These are phyloP conservation scores for Vigna nakashimae DNA, from an alignment of 306 rosid genomes.

Conservation along the genomic window DNA sequence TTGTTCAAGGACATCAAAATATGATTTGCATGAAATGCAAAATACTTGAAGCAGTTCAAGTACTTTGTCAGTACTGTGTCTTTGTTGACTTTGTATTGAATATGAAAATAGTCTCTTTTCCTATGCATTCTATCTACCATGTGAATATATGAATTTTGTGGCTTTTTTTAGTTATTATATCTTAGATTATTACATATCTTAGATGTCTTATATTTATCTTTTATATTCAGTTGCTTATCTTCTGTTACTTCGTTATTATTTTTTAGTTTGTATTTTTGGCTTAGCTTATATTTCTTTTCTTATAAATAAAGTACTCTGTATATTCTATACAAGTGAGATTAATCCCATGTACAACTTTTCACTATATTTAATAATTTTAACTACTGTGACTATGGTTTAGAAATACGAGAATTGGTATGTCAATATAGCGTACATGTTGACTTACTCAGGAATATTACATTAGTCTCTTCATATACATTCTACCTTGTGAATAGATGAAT, in stretches of 20 bases:
- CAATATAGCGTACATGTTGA: background rate
- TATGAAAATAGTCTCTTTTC: background rate
- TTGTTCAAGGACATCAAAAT: background rate
- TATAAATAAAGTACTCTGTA: too few species aligned
- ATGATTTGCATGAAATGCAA: background rate
- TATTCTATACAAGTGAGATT: too few species aligned
- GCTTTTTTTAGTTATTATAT: conserved; percentile 15
- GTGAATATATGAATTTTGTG: background rate
- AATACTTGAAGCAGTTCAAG: background rate
- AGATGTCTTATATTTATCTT: too few species aligned
- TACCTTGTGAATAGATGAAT: background rate
- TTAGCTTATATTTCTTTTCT: too few species aligned
- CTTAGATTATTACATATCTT: too few species aligned
- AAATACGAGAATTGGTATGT: background rate
- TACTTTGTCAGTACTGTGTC: background rate
- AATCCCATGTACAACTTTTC: too few species aligned
- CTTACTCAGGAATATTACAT: background rate
- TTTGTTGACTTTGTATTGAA: background rate
- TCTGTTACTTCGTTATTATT: too few species aligned
- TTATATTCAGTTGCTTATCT: too few species aligned
- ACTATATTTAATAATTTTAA: too few species aligned
- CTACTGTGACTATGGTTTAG: too few species aligned
- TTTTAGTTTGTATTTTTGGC: too few species aligned
- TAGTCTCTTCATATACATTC: background rate
- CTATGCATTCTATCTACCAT: background rate